Evolutionary conservation across 108 stramenopile genomes (phyloP).

Genomic region (Nitzschia sp.): DNA sequence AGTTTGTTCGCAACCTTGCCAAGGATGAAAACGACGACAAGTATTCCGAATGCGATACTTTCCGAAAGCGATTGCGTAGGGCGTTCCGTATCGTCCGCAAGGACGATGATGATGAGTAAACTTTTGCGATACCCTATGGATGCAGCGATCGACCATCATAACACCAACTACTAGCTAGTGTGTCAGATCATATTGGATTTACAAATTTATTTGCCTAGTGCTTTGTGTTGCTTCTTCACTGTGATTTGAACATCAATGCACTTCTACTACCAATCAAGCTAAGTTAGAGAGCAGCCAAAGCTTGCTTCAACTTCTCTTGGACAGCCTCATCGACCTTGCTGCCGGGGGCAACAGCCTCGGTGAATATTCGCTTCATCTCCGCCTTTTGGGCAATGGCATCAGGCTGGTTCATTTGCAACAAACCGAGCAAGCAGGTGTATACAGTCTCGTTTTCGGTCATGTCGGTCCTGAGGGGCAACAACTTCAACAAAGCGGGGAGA

Average conservation of each 20-base stretch:
- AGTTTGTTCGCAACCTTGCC: constrained; percentile 39
- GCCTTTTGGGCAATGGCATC: constrained; percentile 62
- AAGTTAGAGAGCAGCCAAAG: constrained; percentile 35
- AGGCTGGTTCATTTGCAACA: constrained; percentile 83
- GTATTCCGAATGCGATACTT: constrained; percentile 38
- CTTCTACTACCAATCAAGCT: background rate
- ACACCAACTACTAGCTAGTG: too few relatives aligned
- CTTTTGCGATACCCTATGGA: background rate
- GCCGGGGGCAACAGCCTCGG: constrained; percentile 55
- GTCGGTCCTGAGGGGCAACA: constrained; percentile 89
- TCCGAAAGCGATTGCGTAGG: constrained; percentile 18
- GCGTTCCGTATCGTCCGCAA: background rate
- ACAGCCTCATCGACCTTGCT: constrained; percentile 79
- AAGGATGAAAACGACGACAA: constrained; percentile 48
- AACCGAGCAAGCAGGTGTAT: constrained; percentile 87
- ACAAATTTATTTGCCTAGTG: too few relatives aligned
- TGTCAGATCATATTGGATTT: too few relatives aligned
- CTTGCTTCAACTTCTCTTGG: constrained; percentile 71
- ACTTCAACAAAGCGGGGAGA: constrained; percentile 81
- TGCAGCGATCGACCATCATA: too few relatives aligned
- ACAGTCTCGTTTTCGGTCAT: constrained; percentile 95
- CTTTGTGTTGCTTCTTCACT: background rate
- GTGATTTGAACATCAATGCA: background rate
- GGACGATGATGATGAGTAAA: constrained; percentile 5
- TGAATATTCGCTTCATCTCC: constrained; percentile 70